Evolutionary conservation across 163 green algal species (phyloP).

Genomic region (Volvox carteri): DNA sequence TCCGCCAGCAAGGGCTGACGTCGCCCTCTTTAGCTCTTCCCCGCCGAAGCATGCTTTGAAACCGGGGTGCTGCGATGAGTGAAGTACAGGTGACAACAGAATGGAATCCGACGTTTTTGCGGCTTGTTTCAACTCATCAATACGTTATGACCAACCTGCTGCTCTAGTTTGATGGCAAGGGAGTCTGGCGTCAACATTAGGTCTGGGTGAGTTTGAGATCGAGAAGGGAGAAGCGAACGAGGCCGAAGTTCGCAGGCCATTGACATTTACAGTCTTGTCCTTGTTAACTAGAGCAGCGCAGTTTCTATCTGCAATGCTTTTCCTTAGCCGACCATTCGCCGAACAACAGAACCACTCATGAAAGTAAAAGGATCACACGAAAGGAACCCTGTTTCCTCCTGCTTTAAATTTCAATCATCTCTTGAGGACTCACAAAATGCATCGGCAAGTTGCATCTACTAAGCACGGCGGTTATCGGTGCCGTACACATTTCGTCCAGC

Average conservation of each 20-base stretch:
- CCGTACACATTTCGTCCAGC: not conserved
- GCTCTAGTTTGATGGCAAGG: not conserved
- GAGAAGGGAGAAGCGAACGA: too few relatives aligned
- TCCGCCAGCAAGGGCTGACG: constrained; percentile 49
- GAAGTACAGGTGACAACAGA: too few relatives aligned
- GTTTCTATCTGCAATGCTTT: not conserved
- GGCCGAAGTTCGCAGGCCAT: too few relatives aligned
- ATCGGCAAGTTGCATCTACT: not conserved
- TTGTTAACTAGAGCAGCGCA: not conserved
- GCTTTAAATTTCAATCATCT: not conserved
- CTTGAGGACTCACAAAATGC: not conserved
- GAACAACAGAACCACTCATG: not conserved
- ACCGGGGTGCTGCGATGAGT: constrained; percentile 36
- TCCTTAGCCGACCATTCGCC: not conserved
- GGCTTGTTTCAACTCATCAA: too few relatives aligned
- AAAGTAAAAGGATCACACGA: not conserved
- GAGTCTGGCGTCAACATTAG: constrained; percentile 10
- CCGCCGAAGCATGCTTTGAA: constrained; percentile 59
- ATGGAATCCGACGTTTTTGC: too few relatives aligned
- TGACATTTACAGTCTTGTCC: not conserved
- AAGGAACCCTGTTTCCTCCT: too few relatives aligned
- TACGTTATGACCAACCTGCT: too few relatives aligned
- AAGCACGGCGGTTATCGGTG: not conserved
- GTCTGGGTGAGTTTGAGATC: too few relatives aligned
- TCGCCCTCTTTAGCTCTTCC: constrained; percentile 56